Evolutionary conservation across 352 stramenopile species (phyloP), one percentile per base, ranked within the genome.

Genomic region (Phytophthora citricola): DNA sequence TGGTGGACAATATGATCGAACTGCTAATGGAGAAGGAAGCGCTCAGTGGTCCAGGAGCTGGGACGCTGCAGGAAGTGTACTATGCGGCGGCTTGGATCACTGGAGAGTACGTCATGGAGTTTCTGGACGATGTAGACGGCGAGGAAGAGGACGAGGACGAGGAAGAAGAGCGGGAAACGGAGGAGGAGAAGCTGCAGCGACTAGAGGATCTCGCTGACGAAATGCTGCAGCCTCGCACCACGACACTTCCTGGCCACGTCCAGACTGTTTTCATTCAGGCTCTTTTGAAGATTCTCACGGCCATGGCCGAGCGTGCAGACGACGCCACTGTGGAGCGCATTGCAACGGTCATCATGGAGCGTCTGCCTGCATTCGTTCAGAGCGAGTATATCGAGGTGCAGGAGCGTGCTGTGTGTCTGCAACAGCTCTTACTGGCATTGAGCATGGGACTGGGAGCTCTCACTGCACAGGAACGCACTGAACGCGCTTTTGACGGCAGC

Each of bases 41-140:
- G 10, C 56, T 95, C 17, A 93, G 79, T 48, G 80, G 83, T 1
- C 83, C 86, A 5, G 83, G 86, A 26, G 80, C 84, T 22, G 70
- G 88, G 24, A 97, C 95, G 15, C 84, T 99, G 38, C 88, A 90
- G 24, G 89, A 99, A 65, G 94, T 99, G 31, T 90, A 98, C 44
- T 96, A 92, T 58, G 97, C 97, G 3, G 93, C 97, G 10, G 96
- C 96, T 22, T 99, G 96, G 95, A 99, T 99, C 76, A 93, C 97
- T 0, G 98, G 97, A 44, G 98, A 99, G 79, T 99, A 99, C 38
- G 80, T 96, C 22, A 87, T 94, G 54, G 87, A 98, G 63, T 95
- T 92, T 63, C 66, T 94, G 22, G 90, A 97, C 55, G 87, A 96
- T 60, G 71, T 94, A 22, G 73, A 88, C 14, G 78, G 94, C 5